Evolutionary conservation across 495 filamentous ascomycete genomes (phyloP), one percentile per base, ranked within the genome.

Genomic region (Hypoxylon lienhwacheense): DNA sequence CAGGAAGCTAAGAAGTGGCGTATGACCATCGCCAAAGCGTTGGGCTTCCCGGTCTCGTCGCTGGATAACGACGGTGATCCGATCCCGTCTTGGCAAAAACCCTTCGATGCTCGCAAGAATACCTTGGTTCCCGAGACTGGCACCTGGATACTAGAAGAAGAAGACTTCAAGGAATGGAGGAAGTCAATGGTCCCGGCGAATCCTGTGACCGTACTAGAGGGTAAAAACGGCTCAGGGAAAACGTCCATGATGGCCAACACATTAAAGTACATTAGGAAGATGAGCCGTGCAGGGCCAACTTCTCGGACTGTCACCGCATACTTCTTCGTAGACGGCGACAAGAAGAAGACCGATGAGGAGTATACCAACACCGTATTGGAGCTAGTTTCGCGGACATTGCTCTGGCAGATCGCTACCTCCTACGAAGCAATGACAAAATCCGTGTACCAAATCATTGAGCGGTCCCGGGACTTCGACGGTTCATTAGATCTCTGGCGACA

Each of bases 271-370:
- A 54, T 73, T 0, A 65, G 66, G 36, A 67, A 63, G 15, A 57
- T 62, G 16, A 66, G 47, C 4, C 49, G 55, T n/a, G 63, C 64
- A 4, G 62, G 54, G 2, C 68, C 69, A 3, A 64, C 62, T 1
- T 63, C 66, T 25, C 55, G 70, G 3, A 60, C 53, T 0, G 59
- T 71, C 17, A 55, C 64, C 0, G 69, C 61, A 6, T 73, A 71
- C 42, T 73, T 70, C 47, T 73, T 73, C 33, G 55, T 70, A 21
- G 70, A 73, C 16, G 67, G 64, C n/a, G 70, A 73, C 17, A 67
- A 66, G 33, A 70, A 63, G 37, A 66, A 66, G 41, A 26, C 48
- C 16, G 60, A 66, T 1, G 60, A 61, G 7, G 64, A 66, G n/a
- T 52, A 64, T 22, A 35, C 39, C 4, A 40, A 41, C 15, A 53